phyloP scores from a whole-genome alignment of 108 stramenopile genomes.

The Ochromonas danica region DNA sequence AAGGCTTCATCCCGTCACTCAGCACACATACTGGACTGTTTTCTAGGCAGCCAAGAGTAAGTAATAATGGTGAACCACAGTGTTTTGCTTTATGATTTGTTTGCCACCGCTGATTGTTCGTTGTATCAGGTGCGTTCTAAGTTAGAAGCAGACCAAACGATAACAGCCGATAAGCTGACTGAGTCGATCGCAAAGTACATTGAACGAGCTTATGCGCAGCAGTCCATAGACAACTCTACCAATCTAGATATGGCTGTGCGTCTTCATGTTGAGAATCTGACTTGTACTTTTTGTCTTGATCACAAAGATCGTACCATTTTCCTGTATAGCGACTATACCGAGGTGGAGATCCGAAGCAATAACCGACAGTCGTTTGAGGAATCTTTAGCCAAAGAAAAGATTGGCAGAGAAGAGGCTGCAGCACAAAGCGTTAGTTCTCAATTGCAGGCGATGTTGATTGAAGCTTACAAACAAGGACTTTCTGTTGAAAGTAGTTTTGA shows the following conservation, averaged over 20 bases:
- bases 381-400: constrained; percentile 1
- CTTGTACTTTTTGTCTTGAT: neutral
- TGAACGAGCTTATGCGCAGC: constrained; percentile 18
- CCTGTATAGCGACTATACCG: neutral
- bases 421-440: neutral
- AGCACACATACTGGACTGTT: neutral
- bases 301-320: constrained; percentile 1
- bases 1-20: constrained; percentile 8
- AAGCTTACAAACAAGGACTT: constrained; percentile 14
- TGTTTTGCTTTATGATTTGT: constrained; percentile 5
- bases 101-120: neutral
- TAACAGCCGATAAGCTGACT: neutral
- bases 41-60: constrained; percentile 21
- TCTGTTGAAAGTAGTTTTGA: constrained; percentile 4
- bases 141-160: neutral
- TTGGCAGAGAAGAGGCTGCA: neutral
- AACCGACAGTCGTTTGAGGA: neutral
- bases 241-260: neutral
- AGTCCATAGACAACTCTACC: neutral
- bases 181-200: constrained; percentile 8
- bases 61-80: neutral
- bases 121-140: constrained; percentile 2
- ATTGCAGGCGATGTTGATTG: neutral
- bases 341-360: neutral
- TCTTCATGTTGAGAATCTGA: neutral